phyloP scores from a whole-genome alignment of 108 stramenopile species.

The Skeletonema menzelii region DNA sequence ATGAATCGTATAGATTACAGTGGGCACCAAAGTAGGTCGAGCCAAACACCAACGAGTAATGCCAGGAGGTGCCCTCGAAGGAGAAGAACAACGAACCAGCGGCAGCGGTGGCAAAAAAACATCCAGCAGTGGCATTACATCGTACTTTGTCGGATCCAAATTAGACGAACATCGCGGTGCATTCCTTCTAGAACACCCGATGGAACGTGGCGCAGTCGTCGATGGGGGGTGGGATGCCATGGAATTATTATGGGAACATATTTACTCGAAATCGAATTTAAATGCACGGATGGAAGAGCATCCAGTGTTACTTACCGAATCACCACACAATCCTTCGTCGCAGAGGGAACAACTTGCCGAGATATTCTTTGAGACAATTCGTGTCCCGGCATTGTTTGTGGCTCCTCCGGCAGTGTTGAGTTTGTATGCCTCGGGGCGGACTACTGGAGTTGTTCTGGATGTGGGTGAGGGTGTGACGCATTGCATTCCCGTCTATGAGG shows the following conservation, averaged over 20 bases:
- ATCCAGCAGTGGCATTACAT: constrained; percentile 46
- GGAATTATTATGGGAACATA: constrained; percentile 90
- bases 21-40: constrained; percentile 91
- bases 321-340: constrained; percentile 89
- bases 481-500: constrained; percentile 97
- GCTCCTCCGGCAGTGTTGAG: constrained; percentile 91
- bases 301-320: constrained; percentile 95
- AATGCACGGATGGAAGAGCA: constrained; percentile 91
- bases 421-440: constrained; percentile 95
- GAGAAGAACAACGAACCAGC: constrained; percentile 58
- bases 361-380: constrained; percentile 94
- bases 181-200: constrained; percentile 88
- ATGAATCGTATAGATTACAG: constrained; percentile 63
- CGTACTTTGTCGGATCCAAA: constrained; percentile 90
- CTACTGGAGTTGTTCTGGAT: constrained; percentile 97
- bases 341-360: constrained; percentile 92
- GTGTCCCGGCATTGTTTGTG: constrained; percentile 92
- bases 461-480: constrained; percentile 97
- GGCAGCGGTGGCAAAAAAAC: constrained; percentile 12
- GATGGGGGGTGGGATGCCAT: constrained; percentile 95
- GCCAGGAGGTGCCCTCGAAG: constrained; percentile 94
- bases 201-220: constrained; percentile 87
- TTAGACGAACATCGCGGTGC: constrained; percentile 94
- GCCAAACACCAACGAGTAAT: constrained; percentile 94
- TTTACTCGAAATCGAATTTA: constrained; percentile 85